Percentiles rank a stretch among this genome's conserved stretches.
Evolutionary conservation across 768 basidiomycete species (phyloP).

Genomic region (Auricularia cornea): DNA sequence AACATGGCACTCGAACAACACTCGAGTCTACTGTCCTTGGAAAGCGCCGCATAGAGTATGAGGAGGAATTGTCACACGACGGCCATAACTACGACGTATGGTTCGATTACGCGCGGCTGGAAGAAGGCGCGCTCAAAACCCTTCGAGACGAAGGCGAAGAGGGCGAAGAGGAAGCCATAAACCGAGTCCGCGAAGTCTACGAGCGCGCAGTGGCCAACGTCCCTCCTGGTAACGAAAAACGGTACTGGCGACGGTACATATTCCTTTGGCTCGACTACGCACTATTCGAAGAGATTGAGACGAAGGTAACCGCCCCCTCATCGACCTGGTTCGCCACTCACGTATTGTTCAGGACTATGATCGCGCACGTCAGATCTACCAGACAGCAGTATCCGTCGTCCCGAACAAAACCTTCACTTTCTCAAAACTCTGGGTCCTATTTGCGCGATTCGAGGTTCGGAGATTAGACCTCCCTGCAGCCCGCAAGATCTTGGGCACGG

Average conservation of each 20-base stretch:
- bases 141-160: slow-evolving; percentile 69
- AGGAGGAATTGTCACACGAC: slow-evolving; percentile 89
- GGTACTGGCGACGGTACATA: slow-evolving; percentile 85
- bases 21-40: slow-evolving; percentile 92
- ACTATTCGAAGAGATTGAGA: slow-evolving; percentile 92
- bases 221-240: slow-evolving; percentile 87
- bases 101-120: slow-evolving; percentile 93
- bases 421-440: slow-evolving; percentile 91
- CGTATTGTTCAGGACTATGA: slow-evolving; percentile 56
- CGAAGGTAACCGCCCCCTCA: slow-evolving; percentile 46
- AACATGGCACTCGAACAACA: slow-evolving; percentile 81
- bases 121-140: slow-evolving; percentile 78
- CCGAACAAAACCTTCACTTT: slow-evolving; percentile 98
- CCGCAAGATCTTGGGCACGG: slow-evolving; percentile 80
- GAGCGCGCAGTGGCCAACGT: slow-evolving; percentile 94
- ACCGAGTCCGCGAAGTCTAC: slow-evolving; percentile 84
- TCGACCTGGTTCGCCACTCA: no score
- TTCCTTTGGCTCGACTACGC: slow-evolving; percentile 96
- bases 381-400: slow-evolving; percentile 78
- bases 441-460: slow-evolving; percentile 86
- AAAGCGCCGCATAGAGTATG: slow-evolving; percentile 97
- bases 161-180: slow-evolving; percentile 53
- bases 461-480: slow-evolving; percentile 74
- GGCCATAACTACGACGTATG: slow-evolving; percentile 94
- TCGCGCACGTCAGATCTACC: slow-evolving; percentile 85